Base-by-base conservation (phyloP, 768 basidiomycete species). In the Kwoniella shandongensis region DNA sequence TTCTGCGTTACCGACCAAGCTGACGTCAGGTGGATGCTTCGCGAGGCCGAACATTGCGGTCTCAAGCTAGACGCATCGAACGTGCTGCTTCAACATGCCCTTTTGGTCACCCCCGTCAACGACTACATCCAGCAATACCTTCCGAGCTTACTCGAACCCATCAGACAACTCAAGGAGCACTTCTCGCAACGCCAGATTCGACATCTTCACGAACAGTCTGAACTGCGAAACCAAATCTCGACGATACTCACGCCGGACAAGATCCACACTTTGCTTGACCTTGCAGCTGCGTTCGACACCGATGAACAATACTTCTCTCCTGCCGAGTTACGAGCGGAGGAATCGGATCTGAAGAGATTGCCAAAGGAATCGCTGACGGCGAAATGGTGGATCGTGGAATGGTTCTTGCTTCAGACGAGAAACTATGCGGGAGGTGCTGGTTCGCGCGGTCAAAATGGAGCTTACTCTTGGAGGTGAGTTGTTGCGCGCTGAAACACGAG, bases 1-100 rank as follows among this genome's bases (percentile, higher is more conserved):
- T 23, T 44, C 42, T 22, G 42, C 20, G 13, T 44, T 8, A 10
- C 42, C 42, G 26, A 46, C 22, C 23, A 26, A 55, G 47, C 39
- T 41, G 40, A 50, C 11, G 57, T 63, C 35, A 55, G 67, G 30
- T 71, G 69, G 69, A 68, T 71, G 67, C 23, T 71, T 17, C 59
- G 64, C 4, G 66, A 71, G 41, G 64, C 62, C 3, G 52, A 32
- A n/a, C 18, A 36, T 7, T 63, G 61, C 35, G 67, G 67, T 13
- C 54, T 69, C 38, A 47, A 45, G 39, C 42, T 69, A 44, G 62
- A 62, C 57, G 45, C 61, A 3, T 32, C 44, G 6, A 60, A 61
- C 11, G 27, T 65, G 26, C 50, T 55, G 44, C 51, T 54, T 42
- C 46, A 46, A 29, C 44, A 32, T 20, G 63, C 51, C 29, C 44